Conservation (phyloP, 116 monocot genomes). For the Cymodocea nodosa region DNA sequence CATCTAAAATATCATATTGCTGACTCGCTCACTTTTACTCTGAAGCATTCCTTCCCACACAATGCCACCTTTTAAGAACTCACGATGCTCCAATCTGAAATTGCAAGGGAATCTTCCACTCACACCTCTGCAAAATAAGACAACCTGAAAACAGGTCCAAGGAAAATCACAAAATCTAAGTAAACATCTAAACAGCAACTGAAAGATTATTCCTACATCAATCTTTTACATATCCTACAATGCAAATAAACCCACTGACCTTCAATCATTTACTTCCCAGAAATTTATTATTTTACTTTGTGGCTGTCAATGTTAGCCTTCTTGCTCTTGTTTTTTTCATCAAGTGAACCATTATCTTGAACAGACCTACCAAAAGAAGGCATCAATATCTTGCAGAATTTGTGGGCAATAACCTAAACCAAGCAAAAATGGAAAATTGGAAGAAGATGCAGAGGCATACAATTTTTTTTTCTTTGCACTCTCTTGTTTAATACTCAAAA, state of each 20-base stretch:
- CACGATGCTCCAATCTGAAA: constrained; percentile 2
- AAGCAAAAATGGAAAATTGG: neutral
- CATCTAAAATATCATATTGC: constrained; percentile 1
- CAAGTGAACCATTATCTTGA: constrained; percentile 18
- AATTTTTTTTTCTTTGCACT: constrained; percentile 48
- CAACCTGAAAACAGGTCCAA: constrained; percentile 9
- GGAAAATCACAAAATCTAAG: constrained; percentile 1
- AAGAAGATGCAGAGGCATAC: constrained; percentile 11
- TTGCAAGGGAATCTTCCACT: neutral
- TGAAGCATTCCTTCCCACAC: no score
- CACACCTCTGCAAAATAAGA: neutral
- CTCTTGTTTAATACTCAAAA: constrained; percentile 60
- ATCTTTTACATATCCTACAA: neutral
- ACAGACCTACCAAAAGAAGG: constrained; percentile 12
- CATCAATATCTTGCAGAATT: neutral
- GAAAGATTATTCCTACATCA: neutral
- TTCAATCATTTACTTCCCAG: neutral
- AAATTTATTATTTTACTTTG: constrained; percentile 8
- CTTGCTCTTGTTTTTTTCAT: constrained; percentile 27
- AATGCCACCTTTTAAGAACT: constrained; percentile 3
- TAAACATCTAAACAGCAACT: neutral
- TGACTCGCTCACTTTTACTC: neutral
- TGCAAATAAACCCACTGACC: constrained; percentile 3
- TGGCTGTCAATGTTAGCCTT: constrained; percentile 26
- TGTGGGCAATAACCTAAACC: neutral